These are phyloP conservation scores for Globisporangium paddicum DNA, from an alignment of 352 stramenopile species.

Conservation along the genomic window DNA sequence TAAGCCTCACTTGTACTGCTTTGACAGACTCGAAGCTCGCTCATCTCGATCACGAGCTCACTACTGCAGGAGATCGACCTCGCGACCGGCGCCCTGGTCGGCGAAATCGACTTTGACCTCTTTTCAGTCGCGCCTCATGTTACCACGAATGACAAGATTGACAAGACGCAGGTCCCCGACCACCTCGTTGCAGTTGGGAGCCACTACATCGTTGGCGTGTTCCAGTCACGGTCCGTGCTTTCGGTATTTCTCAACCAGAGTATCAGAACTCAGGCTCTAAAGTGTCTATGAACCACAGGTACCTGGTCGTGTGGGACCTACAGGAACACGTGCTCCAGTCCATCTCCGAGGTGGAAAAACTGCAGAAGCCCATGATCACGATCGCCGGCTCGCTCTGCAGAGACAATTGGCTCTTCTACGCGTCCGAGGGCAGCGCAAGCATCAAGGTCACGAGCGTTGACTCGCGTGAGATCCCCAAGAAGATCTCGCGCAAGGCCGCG, in stretches of 20 bases:
- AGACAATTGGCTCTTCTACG: constrained; percentile 70
- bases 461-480: constrained; percentile 44
- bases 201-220: constrained; percentile 47
- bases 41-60: constrained; percentile 51
- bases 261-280: neutral
- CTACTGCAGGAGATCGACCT: constrained; percentile 64
- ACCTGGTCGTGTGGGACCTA: constrained; percentile 63
- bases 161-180: constrained; percentile 34
- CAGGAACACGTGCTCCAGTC: constrained; percentile 52
- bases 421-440: constrained; percentile 67
- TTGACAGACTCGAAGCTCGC: constrained; percentile 27
- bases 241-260: neutral
- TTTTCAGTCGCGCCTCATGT: constrained; percentile 12
- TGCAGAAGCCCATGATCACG: constrained; percentile 50
- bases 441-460: constrained; percentile 53
- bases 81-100: constrained; percentile 40
- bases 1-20: neutral
- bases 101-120: constrained; percentile 67
- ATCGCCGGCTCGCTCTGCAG: constrained; percentile 49
- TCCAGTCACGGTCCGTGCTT: constrained; percentile 31
- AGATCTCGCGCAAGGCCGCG: constrained; percentile 66
- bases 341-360: constrained; percentile 58
- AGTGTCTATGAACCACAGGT: constrained; percentile 12
- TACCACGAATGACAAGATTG: neutral
- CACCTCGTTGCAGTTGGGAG: constrained; percentile 39